Percentiles rank a stretch among this genome's conserved stretches.
Evolutionary conservation across 352 stramenopile genomes (phyloP).

Genomic region (Pythium coloratum): DNA sequence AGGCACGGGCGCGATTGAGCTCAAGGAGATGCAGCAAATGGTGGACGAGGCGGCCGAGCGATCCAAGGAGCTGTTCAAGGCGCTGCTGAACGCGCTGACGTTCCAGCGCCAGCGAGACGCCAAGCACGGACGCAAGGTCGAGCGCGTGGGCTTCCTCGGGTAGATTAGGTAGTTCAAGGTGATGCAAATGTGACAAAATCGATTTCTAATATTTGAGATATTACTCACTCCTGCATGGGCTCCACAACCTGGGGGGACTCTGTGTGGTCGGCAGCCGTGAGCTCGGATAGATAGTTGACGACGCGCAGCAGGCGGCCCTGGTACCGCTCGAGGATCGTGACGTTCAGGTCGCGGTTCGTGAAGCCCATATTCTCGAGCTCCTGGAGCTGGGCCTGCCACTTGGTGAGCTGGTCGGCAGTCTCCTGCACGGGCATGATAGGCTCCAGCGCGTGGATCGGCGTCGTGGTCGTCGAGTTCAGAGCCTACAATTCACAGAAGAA

Average conservation of each 20-base stretch:
- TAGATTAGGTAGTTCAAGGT: constrained; percentile 17
- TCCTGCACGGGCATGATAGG: constrained; percentile 50
- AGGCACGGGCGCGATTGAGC: constrained; percentile 60
- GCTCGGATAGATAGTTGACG: constrained; percentile 81
- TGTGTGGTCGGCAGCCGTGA: constrained; percentile 21
- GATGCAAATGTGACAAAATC: not conserved
- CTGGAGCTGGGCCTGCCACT: constrained; percentile 63
- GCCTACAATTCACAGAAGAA: constrained; percentile 23
- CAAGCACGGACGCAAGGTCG: constrained; percentile 42
- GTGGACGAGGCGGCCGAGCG: constrained; percentile 67
- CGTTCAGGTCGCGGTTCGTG: constrained; percentile 56
- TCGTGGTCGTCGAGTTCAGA: constrained; percentile 34
- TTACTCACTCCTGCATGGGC: constrained; percentile 34
- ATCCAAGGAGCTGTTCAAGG: constrained; percentile 65
- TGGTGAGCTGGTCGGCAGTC: constrained; percentile 46
- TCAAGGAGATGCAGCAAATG: constrained; percentile 81
- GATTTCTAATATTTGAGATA: not conserved
- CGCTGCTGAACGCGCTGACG: constrained; percentile 47
- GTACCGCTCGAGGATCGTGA: constrained; percentile 77
- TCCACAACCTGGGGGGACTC: constrained; percentile 12
- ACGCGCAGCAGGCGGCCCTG: constrained; percentile 79
- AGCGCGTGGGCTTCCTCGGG: constrained; percentile 70
- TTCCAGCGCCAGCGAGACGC: constrained; percentile 54
- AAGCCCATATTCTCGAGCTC: constrained; percentile 80
- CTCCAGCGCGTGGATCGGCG: constrained; percentile 74